Evolutionary conservation across 163 green algal genomes (phyloP).

Genomic region (Trebouxia gelatinosa): DNA sequence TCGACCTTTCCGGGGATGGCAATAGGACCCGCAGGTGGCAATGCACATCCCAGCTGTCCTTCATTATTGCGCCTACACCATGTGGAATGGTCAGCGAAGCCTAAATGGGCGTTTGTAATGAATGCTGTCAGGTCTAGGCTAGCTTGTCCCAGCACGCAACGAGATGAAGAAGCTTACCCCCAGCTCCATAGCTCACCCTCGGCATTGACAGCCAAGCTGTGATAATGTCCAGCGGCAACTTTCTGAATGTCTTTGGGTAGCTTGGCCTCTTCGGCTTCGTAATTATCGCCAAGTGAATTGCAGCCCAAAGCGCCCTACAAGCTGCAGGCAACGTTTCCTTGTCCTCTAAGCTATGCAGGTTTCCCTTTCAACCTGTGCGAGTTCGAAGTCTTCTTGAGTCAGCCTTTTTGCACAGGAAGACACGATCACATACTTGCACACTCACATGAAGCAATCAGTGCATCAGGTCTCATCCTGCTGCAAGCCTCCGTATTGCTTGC

Average conservation of each 20-base stretch:
- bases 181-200: conserved; percentile 15
- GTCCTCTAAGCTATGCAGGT: too few species aligned
- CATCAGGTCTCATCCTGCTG: too few species aligned
- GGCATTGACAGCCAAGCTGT: conserved; percentile 23
- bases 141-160: too few species aligned
- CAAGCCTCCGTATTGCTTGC: too few species aligned
- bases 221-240: conserved; percentile 36
- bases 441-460: too few species aligned
- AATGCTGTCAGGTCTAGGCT: background rate
- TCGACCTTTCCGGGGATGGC: background rate
- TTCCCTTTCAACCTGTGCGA: too few species aligned
- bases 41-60: background rate
- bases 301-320: background rate
- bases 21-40: background rate
- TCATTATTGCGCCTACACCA: background rate
- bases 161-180: too few species aligned
- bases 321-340: too few species aligned
- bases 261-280: background rate
- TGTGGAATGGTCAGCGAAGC: background rate
- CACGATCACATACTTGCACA: too few species aligned
- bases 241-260: conserved; percentile 21
- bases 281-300: background rate
- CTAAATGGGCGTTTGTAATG: background rate
- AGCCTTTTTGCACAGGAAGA: too few species aligned
- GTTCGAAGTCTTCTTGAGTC: too few species aligned